Evolutionary conservation across 345 rosid genomes (phyloP), one percentile per base, ranked within the genome.

Genomic region (Sisymbrium irio): DNA sequence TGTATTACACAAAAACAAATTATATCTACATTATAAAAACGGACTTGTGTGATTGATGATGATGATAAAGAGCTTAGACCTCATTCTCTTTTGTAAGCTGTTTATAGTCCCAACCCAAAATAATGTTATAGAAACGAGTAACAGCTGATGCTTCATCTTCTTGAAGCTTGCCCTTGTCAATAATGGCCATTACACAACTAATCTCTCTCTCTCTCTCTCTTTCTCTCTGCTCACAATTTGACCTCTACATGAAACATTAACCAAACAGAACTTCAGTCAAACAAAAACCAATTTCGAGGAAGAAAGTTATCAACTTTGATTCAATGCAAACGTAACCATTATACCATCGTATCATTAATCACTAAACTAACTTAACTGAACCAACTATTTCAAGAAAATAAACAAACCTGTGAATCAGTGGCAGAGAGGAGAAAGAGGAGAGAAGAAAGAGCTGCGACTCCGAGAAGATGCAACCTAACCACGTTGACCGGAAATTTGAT

Each of bases 41-140:
- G 9, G 32, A 47, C 9, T 11, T 41, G 28, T n/a, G 41, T 32
- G 49, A 60, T 49, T 32, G 49, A 60, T 49, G 1, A 59, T 41
- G 63, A 51, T 15, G 25, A 22, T 2, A 4, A 27, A 27, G 28
- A 27, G 28, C 12, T 37, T 79, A 88, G 1, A 22, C 93, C 28
- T 74, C 78, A 42, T 73, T 81, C 39, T 81, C 83, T 37, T 80
- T 80, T 44, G 83, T 83, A 62, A 89, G 94, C 67, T 78, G 84
- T 65, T 83, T 80, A 78, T 88, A 89, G 78, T 91, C 96, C 96
- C 96, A 91, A 33, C 89, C 85, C 5, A 94, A 89, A 69, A 89
- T 59, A 40, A 79, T 84, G 80, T 82, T 83, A 80, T 85, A 84
- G 82, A 91, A 94, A 61, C 89, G 90, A 62, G 51, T 19, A 55